Base-by-base conservation (phyloP, 371 early-diverging fungal genomes). In the Rhizopus arrhizus region DNA sequence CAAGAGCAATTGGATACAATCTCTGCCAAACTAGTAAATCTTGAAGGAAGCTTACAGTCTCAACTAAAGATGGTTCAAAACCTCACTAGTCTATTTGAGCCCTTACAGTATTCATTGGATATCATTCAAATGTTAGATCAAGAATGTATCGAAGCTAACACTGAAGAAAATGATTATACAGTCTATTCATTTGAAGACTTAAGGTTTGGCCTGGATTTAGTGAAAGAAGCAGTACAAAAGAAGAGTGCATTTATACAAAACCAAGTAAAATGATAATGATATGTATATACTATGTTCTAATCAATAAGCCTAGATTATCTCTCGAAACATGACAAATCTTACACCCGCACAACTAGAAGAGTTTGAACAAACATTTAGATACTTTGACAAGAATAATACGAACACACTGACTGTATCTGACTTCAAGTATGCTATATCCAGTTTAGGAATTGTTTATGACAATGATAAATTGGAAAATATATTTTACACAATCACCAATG, bases 161-260 rank as follows among this genome's bases (percentile, higher is more conserved):
- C 95, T 36, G 96, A 95, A 73, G 95, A 95, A 73, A 94, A 94
- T 66, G 96, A 91, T 70, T 91, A 92, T 60, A 95, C 96, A 4
- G 90, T 95, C 10, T 94, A 91, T 70, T 86, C 93, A 16, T 83
- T 89, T 8, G 94, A 95, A 43, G 96, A 96, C 67, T 76, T 97
- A 9, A 80, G 81, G 29, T 96, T 95, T 67, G 96, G 96, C 53
- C 78, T 91, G 9, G 88, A 84, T 22, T 68, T 95, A 42, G 77
- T 94, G 29, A 83, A 88, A 53, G 88, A 88, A 64, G 86, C 91
- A 2, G 77, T 95, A 55, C 80, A 82, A 64, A 96, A 95, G 68
- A 96, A 95, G 78, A 73, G 77, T 28, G 86, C 90, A 0, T 96
- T 96, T 64, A 93, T 97, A 59, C 93, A 95, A 64, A 96, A 96